Percentiles rank a stretch among this genome's conserved stretches.
Evolutionary conservation across 805 yeast genomes (phyloP).

Genomic region (Cyberlindnera lachancei): DNA sequence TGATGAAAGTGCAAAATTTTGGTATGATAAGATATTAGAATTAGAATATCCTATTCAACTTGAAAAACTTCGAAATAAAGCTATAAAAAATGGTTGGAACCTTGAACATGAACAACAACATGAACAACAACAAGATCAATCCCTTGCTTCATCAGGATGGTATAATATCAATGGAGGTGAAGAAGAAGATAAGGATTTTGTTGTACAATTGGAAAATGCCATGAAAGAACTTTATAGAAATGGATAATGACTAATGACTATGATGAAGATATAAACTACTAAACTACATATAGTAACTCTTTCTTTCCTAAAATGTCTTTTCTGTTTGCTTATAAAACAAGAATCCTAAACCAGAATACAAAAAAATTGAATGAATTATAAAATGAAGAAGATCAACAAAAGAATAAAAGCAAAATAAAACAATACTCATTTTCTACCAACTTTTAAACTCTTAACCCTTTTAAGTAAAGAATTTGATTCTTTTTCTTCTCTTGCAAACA

Average conservation of each 20-base stretch:
- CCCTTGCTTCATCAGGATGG: no score
- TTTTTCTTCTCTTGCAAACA: conserved; percentile 2
- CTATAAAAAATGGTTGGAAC: conserved; percentile 6
- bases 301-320: no score
- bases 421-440: conserved; percentile 44
- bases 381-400: no score
- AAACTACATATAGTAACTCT: no score
- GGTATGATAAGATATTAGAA: conserved; percentile 8
- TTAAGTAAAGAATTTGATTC: conserved; percentile 56
- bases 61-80: conserved; percentile 2
- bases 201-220: conserved; percentile 4
- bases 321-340: no score
- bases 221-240: conserved; percentile 3
- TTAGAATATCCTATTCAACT: conserved; percentile 5
- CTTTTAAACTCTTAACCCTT: conserved; percentile 87
- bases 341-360: no score
- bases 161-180: no score
- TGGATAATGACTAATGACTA: not conserved
- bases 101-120: no score
- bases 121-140: no score
- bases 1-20: conserved; percentile 4
- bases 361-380: no score
- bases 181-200: conserved; percentile 8
- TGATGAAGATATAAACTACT: no score
- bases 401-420: no score